These are phyloP conservation scores for Cladophialophora yegresii DNA, from an alignment of 2,329 filamentous ascomycete species.

Conservation along the genomic window DNA sequence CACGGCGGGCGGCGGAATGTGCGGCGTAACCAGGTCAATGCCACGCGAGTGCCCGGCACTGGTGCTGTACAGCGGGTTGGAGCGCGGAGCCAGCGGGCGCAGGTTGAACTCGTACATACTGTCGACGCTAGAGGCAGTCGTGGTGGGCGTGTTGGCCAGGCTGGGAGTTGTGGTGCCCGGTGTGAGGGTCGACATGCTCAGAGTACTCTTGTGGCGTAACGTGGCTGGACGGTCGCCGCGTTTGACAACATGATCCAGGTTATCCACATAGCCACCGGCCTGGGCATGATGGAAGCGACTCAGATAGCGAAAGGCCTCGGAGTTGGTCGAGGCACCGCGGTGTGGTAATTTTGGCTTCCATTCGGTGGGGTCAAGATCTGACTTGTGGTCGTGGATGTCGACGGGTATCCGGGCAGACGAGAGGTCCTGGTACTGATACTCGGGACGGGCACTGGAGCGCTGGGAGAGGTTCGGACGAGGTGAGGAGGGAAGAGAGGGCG, in stretches of 20 bases:
- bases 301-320: conserved; percentile 50
- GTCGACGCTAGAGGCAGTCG: conserved; percentile 45
- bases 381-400: conserved; percentile 43
- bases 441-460: conserved; percentile 41
- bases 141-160: conserved; percentile 44
- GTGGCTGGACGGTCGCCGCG: conserved; percentile 15
- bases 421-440: too few species aligned
- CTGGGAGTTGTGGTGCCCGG: conserved; percentile 36
- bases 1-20: conserved; percentile 36
- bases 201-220: conserved; percentile 42
- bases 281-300: conserved; percentile 46
- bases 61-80: conserved; percentile 44
- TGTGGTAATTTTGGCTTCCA: conserved; percentile 51
- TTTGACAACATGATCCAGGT: not conserved
- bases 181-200: conserved; percentile 38
- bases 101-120: conserved; percentile 38
- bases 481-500: conserved; percentile 42
- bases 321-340: conserved; percentile 36
- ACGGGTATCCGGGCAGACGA: conserved; percentile 44
- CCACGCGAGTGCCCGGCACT: conserved; percentile 38
- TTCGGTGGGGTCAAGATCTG: conserved; percentile 54
- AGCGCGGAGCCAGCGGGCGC: conserved; percentile 46
- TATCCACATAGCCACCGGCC: not conserved
- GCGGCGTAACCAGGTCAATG: conserved; percentile 47
- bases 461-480: conserved; percentile 44